Percentiles rank a stretch among this genome's conserved stretches.
phyloP scores from a whole-genome alignment of 495 filamentous ascomycete species.

The Penicillium flavigenum region DNA sequence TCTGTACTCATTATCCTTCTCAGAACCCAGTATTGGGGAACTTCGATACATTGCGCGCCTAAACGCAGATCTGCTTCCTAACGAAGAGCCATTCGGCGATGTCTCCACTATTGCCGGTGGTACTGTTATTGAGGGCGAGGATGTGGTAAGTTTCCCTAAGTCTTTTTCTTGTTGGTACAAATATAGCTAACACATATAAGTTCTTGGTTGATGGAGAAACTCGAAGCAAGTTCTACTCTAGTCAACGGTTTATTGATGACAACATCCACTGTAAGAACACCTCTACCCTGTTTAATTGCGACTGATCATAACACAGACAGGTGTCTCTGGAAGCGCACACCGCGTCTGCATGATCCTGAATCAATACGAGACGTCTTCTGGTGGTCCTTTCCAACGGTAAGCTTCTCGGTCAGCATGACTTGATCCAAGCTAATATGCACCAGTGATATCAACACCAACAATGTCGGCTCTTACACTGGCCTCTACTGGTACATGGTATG shows the following conservation, averaged over 20 bases:
- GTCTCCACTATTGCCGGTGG: slow-evolving; percentile 53
- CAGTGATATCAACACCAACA: slow-evolving; percentile 66
- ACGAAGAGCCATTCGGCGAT: slow-evolving; percentile 46
- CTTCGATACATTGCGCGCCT: slow-evolving; percentile 64
- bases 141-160: slow-evolving; percentile 43
- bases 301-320: slow-evolving; percentile 18
- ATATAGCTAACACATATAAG: slow-evolving; percentile 6
- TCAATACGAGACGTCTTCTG: slow-evolving; percentile 48
- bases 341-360: slow-evolving; percentile 41
- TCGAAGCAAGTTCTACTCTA: slow-evolving; percentile 68
- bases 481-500: slow-evolving; percentile 66
- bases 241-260: slow-evolving; percentile 66
- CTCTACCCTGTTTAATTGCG: background rate
- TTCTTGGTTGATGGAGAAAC: slow-evolving; percentile 61
- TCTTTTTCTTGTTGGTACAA: background rate
- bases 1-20: background rate
- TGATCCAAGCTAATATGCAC: slow-evolving; percentile 5
- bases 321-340: slow-evolving; percentile 32
- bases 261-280: slow-evolving; percentile 52
- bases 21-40: slow-evolving; percentile 60
- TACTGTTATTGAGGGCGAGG: slow-evolving; percentile 57
- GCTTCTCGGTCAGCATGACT: background rate
- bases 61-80: slow-evolving; percentile 53
- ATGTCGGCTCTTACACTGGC: slow-evolving; percentile 55
- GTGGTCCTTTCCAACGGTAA: slow-evolving; percentile 51